These are phyloP conservation scores for Saccharomyces jurei DNA, from an alignment of 805 yeast genomes.

Conservation along the genomic window DNA sequence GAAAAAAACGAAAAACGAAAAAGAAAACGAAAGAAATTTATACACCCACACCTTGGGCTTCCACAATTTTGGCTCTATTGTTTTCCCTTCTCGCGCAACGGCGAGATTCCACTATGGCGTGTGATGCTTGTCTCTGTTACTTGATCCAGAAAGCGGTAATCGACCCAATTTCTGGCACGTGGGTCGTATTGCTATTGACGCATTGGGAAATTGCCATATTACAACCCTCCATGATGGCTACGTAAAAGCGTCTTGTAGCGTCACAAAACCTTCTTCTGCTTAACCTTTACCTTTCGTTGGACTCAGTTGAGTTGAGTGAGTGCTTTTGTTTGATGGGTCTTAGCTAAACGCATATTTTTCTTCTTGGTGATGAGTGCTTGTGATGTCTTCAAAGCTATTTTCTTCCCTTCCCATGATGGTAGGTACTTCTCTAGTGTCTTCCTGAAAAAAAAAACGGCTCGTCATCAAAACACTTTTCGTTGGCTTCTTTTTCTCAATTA, in stretches of 20 bases:
- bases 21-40: too few species aligned
- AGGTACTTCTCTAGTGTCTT: not conserved
- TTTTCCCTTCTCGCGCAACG: not conserved
- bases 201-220: not conserved
- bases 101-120: not conserved
- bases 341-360: not conserved
- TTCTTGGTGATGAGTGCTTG: not conserved
- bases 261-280: not conserved
- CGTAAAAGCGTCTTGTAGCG: not conserved
- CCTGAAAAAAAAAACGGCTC: not conserved
- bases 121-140: not conserved
- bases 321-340: not conserved
- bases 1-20: too few species aligned
- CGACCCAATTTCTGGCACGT: not conserved
- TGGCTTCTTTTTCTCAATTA: not conserved
- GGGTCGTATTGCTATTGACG: not conserved
- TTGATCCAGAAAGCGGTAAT: not conserved
- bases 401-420: not conserved
- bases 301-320: not conserved
- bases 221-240: not conserved
- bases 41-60: not conserved
- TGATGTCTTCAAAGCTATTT: not conserved
- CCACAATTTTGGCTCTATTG: not conserved
- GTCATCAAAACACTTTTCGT: not conserved
- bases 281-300: not conserved